Percentiles rank a stretch among this genome's conserved stretches.
Conservation (phyloP, 192 early-diverging fungal genomes). For the Ambispora gerdemannii region DNA sequence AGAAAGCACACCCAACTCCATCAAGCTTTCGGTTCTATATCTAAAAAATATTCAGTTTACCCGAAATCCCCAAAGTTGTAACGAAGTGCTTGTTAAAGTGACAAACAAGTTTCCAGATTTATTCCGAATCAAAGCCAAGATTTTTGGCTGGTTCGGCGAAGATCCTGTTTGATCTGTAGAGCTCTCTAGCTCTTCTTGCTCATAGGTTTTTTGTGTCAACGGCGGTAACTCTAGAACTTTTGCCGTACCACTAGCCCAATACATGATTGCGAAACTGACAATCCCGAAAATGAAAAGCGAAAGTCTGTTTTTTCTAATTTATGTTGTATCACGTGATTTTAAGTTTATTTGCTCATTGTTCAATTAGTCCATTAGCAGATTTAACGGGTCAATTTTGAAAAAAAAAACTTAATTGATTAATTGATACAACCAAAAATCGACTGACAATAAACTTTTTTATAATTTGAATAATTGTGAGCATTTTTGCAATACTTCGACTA, state of each 20-base stretch:
- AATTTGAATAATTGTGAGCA: no score
- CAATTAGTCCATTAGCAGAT: no score
- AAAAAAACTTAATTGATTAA: no score
- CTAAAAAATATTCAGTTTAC: constrained; percentile 39
- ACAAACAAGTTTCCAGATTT: constrained; percentile 57
- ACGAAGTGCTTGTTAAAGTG: constrained; percentile 55
- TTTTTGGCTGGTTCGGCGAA: constrained; percentile 12
- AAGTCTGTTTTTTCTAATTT: no score
- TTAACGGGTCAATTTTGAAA: no score
- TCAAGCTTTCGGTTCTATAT: neutral
- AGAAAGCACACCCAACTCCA: neutral
- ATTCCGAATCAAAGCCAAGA: constrained; percentile 46
- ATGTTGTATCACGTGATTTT: no score
- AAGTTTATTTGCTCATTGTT: no score
- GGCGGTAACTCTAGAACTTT: constrained; percentile 39
- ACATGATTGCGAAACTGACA: constrained; percentile 32
- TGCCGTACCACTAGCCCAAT: constrained; percentile 48
- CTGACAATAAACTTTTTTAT: no score
- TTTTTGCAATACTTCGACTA: no score
- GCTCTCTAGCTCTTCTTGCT: constrained; percentile 35
- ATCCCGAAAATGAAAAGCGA: no score
- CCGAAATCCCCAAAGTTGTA: constrained; percentile 64
- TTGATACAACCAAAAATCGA: no score
- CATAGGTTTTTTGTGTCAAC: constrained; percentile 31
- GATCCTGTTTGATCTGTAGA: no score